Conservation (phyloP, 176 grass and related monocot species). For the Avena insularis region DNA sequence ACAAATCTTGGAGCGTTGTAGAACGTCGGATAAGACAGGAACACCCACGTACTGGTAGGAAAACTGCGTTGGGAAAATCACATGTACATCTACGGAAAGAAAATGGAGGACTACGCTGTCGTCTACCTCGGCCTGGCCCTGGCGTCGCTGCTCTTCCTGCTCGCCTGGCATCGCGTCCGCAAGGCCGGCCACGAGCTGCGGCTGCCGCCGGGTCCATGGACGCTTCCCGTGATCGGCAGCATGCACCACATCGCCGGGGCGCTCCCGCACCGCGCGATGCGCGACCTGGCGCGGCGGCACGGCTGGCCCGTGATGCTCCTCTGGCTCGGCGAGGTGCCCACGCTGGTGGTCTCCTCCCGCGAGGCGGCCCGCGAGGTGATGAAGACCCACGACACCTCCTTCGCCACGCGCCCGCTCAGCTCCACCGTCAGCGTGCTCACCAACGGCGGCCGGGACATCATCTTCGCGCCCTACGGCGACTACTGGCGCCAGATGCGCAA, state of each 20-base stretch:
- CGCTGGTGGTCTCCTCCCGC: conserved; percentile 53
- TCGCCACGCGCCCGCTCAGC: conserved; percentile 54
- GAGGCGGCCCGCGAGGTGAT: conserved; percentile 63
- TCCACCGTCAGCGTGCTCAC: conserved; percentile 44
- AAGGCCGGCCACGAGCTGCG: too few relatives aligned
- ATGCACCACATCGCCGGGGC: conserved; percentile 54
- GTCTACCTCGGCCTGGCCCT: too few relatives aligned
- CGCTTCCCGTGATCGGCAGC: conserved; percentile 59
- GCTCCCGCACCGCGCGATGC: conserved; percentile 54
- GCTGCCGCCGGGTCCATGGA: conserved; percentile 53
- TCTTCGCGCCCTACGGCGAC: conserved; percentile 63
- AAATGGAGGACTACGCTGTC: too few relatives aligned
- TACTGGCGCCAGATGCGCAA: conserved; percentile 73
- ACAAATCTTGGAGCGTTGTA: too few relatives aligned
- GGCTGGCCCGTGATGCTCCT: conserved; percentile 58
- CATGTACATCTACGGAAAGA: too few relatives aligned
- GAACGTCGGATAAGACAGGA: too few relatives aligned
- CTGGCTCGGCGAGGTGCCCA: conserved; percentile 63
- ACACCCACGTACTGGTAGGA: too few relatives aligned
- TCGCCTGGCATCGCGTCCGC: too few relatives aligned
- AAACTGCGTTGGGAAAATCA: too few relatives aligned
- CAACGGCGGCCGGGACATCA: conserved; percentile 50
- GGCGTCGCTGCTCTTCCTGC: too few relatives aligned
- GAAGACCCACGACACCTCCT: conserved; percentile 56
- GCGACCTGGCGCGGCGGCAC: conserved; percentile 28